These are phyloP conservation scores for Pelargonium citronellum DNA, from an alignment of 441 rosid species.

Conservation along the genomic window DNA sequence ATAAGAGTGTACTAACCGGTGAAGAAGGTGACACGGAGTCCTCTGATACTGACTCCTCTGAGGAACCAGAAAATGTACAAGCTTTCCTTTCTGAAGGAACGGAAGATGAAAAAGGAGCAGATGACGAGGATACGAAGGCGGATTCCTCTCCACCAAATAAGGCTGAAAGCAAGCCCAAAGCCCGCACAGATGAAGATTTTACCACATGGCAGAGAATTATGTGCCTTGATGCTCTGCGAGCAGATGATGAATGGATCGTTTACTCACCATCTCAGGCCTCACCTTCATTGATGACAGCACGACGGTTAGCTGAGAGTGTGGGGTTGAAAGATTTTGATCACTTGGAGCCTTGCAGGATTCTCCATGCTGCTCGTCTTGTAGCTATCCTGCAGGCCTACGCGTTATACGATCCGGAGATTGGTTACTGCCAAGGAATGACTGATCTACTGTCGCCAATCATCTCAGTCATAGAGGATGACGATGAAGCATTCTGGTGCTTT, in stretches of 20 bases:
- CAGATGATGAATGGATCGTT: slow-evolving; percentile 71
- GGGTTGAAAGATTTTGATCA: slow-evolving; percentile 78
- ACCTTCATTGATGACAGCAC: slow-evolving; percentile 56
- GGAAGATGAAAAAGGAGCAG: slow-evolving; percentile 31
- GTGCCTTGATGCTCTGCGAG: slow-evolving; percentile 85
- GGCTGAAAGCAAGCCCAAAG: slow-evolving; percentile 28
- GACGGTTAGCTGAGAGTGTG: slow-evolving; percentile 57
- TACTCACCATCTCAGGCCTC: slow-evolving; percentile 50
- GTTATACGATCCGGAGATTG: slow-evolving; percentile 75
- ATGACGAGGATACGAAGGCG: slow-evolving; percentile 24
- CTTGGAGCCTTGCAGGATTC: slow-evolving; percentile 66
- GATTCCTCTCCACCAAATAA: slow-evolving; percentile 28
- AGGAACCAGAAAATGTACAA: slow-evolving; percentile 51
- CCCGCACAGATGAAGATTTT: slow-evolving; percentile 47
- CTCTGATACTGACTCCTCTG: slow-evolving; percentile 66
- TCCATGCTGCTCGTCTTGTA: slow-evolving; percentile 88
- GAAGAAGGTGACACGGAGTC: slow-evolving; percentile 53
- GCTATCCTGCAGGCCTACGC: slow-evolving; percentile 90
- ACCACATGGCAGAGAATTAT: slow-evolving; percentile 85
- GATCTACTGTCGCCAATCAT: slow-evolving; percentile 81
- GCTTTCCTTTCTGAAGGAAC: slow-evolving; percentile 39
- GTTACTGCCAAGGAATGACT: slow-evolving; percentile 96
- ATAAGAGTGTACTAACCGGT: slow-evolving; percentile 29
- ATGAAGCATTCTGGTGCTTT: slow-evolving; percentile 95
- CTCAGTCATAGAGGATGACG: slow-evolving; percentile 67